Evolutionary conservation across 1,284 basidiomycete species (phyloP), one percentile per base, ranked within the genome.

Genomic region (Puccinia polysora): DNA sequence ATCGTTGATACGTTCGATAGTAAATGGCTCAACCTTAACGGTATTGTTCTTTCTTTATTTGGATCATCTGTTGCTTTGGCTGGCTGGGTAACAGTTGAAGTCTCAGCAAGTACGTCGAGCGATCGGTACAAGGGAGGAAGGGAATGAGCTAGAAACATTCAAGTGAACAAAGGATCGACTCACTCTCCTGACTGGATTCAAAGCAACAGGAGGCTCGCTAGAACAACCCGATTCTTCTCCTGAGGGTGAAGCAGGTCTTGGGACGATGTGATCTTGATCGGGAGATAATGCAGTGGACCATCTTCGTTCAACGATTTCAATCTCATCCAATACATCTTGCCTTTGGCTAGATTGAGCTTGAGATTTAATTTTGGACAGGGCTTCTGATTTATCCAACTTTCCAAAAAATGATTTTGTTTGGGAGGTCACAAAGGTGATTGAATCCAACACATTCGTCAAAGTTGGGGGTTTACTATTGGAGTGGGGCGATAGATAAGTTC

Each of bases 361-460:
- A 30, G 5, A 23, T 25, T 62, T 59, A 47, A 70, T 70, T 8
- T 25, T 34, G 10, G 47, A 3, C 10, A 70, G 58, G 15, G 67
- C 67, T 4, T 70, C 30, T 4, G 50, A 34, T 47, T 62, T 59
- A 28, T 70, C 67, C n/a, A 70, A 43, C 1, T 43, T 38, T 14
- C 67, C 67, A n/a, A 70, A 60, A 55, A 70, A 70, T 23, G 67
- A 70, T 18, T 59, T 59, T 28, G 55, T 70, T 34, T 59, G 55
- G 10, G 67, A 70, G 45, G 58, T 70, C 10, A 56, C n/a, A 18
- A 70, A 70, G 30, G 67, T 70, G 58, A 70, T 70, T 10, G 67
- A 70, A 30, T 70, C 55, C 2, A 70, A 23, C 1, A 70, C 38
- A 23, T 70, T 70, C 0, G 36, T 7, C n/a, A 70, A 49, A n/a